Conservation (phyloP, 257 asterid species). For the Solanum etuberosum region DNA sequence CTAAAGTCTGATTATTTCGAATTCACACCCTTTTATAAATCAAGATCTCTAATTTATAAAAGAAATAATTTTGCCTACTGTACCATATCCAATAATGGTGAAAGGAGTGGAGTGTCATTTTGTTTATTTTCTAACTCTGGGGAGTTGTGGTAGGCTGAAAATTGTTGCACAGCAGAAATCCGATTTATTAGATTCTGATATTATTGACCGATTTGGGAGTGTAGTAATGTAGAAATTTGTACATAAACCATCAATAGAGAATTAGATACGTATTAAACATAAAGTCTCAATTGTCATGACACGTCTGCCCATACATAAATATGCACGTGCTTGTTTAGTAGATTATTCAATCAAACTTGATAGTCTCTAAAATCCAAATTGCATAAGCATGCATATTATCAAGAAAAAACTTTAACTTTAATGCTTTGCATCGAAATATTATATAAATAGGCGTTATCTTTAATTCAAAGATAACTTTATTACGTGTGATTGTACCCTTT, state of each 20-base stretch:
- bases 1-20: too few relatives aligned
- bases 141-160: not conserved
- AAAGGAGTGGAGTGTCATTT: not conserved
- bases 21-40: too few relatives aligned
- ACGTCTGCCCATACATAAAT: not conserved
- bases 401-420: too few relatives aligned
- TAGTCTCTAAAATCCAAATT: not conserved
- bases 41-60: accelerated
- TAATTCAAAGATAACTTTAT: not conserved
- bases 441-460: not conserved
- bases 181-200: too few relatives aligned
- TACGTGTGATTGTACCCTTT: not conserved
- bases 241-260: not conserved
- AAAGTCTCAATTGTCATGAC: not conserved
- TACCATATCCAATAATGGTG: accelerated
- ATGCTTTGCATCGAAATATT: too few relatives aligned
- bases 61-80: accelerated
- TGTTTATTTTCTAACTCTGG: not conserved
- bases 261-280: not conserved
- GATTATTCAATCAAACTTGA: not conserved
- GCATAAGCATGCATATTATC: not conserved
- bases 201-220: too few relatives aligned
- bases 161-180: not conserved
- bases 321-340: not conserved
- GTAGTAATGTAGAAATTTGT: not conserved